Evolutionary conservation across 805 yeast genomes (phyloP).

Genomic region (Kodamaea hsintzibuensis): DNA sequence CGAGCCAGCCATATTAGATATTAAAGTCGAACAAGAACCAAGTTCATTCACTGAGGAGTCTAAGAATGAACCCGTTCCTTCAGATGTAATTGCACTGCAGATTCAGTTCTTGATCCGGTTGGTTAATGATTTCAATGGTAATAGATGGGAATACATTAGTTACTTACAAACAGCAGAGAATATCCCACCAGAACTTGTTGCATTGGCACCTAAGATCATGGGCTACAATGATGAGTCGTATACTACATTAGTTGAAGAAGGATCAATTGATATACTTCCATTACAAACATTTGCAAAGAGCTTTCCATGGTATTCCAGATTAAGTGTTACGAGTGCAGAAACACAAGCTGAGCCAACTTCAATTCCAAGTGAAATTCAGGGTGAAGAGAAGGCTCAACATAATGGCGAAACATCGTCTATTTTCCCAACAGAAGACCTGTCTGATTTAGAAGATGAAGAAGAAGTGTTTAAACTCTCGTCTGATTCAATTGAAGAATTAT

Average conservation of each 20-base stretch:
- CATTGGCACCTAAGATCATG: neutral
- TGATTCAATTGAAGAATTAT: too few species aligned
- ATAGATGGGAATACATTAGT: neutral
- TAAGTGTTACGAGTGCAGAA: neutral
- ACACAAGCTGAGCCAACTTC: neutral
- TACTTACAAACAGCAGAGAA: neutral
- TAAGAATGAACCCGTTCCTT: too few species aligned
- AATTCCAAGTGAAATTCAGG: neutral
- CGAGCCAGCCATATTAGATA: too few species aligned
- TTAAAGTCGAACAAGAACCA: neutral
- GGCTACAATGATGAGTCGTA: neutral
- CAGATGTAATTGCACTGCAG: too few species aligned
- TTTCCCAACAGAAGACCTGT: neutral
- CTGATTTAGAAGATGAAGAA: neutral
- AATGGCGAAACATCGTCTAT: neutral
- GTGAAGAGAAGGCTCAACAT: neutral
- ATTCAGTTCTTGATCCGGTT: neutral
- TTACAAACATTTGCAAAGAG: neutral
- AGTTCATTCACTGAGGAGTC: too few species aligned
- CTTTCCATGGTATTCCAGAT: neutral
- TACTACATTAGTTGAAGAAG: neutral
- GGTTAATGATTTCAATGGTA: neutral
- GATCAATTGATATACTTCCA: neutral
- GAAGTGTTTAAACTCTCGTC: neutral
- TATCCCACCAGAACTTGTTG: neutral